phyloP scores from a whole-genome alignment of 108 stramenopile species.

The Asterionellopsis glacialis region DNA sequence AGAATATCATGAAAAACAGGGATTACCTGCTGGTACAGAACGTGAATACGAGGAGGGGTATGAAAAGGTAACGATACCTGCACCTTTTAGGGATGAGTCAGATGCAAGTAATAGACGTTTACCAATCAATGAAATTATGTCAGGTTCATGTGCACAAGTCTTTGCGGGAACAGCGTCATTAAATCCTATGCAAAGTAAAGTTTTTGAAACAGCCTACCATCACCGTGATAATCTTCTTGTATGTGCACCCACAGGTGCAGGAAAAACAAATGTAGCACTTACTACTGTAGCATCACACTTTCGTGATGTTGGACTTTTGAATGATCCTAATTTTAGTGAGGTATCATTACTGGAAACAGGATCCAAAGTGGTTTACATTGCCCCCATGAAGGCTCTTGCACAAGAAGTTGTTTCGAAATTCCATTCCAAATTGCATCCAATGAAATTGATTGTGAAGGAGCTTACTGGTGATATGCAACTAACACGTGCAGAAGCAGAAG shows the following conservation, averaged over 20 bases:
- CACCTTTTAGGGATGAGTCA: constrained; percentile 50
- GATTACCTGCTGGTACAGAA: constrained; percentile 57
- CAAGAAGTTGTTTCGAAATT: constrained; percentile 99
- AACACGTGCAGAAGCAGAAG: constrained; percentile 84
- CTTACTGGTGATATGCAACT: constrained; percentile 99
- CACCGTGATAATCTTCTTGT: constrained; percentile 92
- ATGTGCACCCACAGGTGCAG: constrained; percentile 97
- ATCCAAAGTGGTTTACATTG: constrained; percentile 93
- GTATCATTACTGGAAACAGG: constrained; percentile 40
- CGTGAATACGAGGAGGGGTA: constrained; percentile 68
- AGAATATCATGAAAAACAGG: constrained; percentile 39
- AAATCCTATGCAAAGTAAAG: constrained; percentile 93
- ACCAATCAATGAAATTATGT: constrained; percentile 53
- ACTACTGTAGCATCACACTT: constrained; percentile 81
- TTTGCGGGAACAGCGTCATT: constrained; percentile 75
- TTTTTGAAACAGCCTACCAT: constrained; percentile 89
- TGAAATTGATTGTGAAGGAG: constrained; percentile 88
- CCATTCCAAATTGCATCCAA: constrained; percentile 76
- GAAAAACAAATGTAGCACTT: constrained; percentile 98
- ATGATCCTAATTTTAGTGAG: constrained; percentile 13
- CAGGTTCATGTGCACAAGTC: constrained; percentile 40
- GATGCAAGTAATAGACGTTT: constrained; percentile 42
- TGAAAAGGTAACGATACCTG: constrained; percentile 79
- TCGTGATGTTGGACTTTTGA: constrained; percentile 73
- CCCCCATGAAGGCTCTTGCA: constrained; percentile 99